These are phyloP conservation scores for Calonectria crousiana DNA, from an alignment of 2,329 filamentous ascomycete species.

Conservation along the genomic window DNA sequence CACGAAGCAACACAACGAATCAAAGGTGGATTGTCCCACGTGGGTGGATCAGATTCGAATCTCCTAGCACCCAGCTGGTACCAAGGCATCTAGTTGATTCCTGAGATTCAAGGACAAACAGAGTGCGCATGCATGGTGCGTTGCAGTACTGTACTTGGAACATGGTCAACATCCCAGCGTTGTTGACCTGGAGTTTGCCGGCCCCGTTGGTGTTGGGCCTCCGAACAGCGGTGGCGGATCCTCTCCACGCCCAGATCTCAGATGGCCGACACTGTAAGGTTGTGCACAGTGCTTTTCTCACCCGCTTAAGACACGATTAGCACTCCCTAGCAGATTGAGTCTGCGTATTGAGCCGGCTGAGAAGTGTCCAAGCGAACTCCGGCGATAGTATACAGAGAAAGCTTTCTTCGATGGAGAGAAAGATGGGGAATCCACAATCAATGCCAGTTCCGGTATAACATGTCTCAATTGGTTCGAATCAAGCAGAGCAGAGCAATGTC, in stretches of 20 bases:
- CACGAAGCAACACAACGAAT: slow-evolving; percentile 32
- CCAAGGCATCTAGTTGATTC: slow-evolving; percentile 22
- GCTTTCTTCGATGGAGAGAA: too few species aligned
- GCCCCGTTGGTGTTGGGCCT: slow-evolving; percentile 14
- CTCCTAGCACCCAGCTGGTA: slow-evolving; percentile 23
- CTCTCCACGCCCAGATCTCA: slow-evolving; percentile 30
- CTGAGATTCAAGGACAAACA: slow-evolving; percentile 23
- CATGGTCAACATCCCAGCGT: not conserved
- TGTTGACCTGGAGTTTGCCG: slow-evolving; percentile 23
- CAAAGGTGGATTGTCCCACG: slow-evolving; percentile 33
- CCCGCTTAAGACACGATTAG: slow-evolving; percentile 14
- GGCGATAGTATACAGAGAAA: not conserved
- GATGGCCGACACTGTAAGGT: slow-evolving; percentile 18
- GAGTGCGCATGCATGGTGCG: not conserved
- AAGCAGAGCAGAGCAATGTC: not conserved
- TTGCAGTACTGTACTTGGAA: not conserved
- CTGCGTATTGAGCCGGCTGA: not conserved
- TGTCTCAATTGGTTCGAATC: not conserved
- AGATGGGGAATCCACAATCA: not conserved
- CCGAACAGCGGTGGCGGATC: slow-evolving; percentile 20
- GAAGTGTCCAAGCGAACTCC: slow-evolving; percentile 13
- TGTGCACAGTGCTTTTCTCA: slow-evolving; percentile 26
- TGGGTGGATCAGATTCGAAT: slow-evolving; percentile 35
- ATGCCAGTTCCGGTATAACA: not conserved
- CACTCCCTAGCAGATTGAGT: slow-evolving; percentile 13